These are phyloP conservation scores for Talaromyces atroroseus DNA, from an alignment of 2,329 filamentous ascomycete genomes.

Conservation along the genomic window DNA sequence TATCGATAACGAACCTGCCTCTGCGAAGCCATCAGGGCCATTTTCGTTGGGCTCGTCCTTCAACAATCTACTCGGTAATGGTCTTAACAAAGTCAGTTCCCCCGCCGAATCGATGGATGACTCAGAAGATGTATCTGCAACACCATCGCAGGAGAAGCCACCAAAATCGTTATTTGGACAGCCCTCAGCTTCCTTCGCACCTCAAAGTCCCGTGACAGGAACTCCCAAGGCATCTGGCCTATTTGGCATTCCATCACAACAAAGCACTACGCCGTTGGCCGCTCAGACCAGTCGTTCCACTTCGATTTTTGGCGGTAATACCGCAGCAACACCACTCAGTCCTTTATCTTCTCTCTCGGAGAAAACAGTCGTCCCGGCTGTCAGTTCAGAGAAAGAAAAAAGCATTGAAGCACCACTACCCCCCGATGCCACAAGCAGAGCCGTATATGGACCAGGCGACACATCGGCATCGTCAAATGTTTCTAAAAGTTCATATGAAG, in stretches of 20 bases:
- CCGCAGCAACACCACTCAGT: constrained; percentile 19
- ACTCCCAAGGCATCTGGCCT: constrained; percentile 27
- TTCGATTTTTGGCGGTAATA: constrained; percentile 27
- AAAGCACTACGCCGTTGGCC: constrained; percentile 21
- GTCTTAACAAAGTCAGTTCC: constrained; percentile 26
- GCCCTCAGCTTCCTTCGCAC: constrained; percentile 25
- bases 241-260: constrained; percentile 28
- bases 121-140: constrained; percentile 24
- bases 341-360: constrained; percentile 29
- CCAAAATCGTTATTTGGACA: constrained; percentile 21
- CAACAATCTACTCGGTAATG: constrained; percentile 34
- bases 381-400: constrained; percentile 29
- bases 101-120: constrained; percentile 36
- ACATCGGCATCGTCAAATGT: constrained; percentile 44
- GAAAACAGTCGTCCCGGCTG: constrained; percentile 24
- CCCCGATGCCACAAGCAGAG: constrained; percentile 44
- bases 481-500: constrained; percentile 37
- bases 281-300: constrained; percentile 27
- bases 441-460: constrained; percentile 42
- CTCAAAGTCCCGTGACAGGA: constrained; percentile 18
- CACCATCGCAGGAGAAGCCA: constrained; percentile 11
- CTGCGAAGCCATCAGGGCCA: constrained; percentile 20
- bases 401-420: constrained; percentile 38
- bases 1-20: constrained; percentile 28
- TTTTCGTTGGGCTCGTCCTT: constrained; percentile 38